These are phyloP conservation scores for Termitomyces heimii DNA, from an alignment of 768 basidiomycete genomes.

Conservation along the genomic window DNA sequence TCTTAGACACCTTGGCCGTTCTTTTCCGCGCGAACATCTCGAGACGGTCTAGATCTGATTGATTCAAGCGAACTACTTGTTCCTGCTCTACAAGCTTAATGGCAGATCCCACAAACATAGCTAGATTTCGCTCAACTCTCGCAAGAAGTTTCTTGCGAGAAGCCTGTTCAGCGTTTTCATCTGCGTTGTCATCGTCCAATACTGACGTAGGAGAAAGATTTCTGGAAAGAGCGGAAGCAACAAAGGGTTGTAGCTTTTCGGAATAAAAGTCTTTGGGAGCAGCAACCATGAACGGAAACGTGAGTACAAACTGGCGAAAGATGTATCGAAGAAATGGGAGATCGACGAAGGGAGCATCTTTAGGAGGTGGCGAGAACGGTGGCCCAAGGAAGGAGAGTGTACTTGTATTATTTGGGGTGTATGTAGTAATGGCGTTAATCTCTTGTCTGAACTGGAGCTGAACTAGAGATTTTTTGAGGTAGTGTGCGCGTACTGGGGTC, in stretches of 20 bases:
- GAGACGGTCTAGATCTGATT: conserved; percentile 75
- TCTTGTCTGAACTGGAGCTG: conserved; percentile 83
- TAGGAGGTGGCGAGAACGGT: conserved; percentile 74
- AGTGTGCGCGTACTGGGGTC: conserved; percentile 90
- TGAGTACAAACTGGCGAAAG: conserved; percentile 88
- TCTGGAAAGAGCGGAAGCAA: conserved; percentile 73
- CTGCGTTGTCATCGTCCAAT: conserved; percentile 48
- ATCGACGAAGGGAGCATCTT: conserved; percentile 53
- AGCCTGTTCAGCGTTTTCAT: conserved; percentile 43
- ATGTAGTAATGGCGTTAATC: conserved; percentile 57
- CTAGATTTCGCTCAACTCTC: conserved; percentile 81
- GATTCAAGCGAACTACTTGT: conserved; percentile 85
- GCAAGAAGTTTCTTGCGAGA: conserved; percentile 61
- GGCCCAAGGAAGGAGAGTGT: conserved; percentile 84
- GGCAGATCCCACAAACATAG: conserved; percentile 76
- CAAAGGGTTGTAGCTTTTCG: conserved; percentile 91
- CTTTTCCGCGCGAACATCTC: conserved; percentile 66
- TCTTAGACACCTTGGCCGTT: conserved; percentile 39
- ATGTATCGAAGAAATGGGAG: conserved; percentile 86
- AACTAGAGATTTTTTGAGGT: conserved; percentile 94
- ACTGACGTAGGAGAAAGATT: conserved; percentile 62
- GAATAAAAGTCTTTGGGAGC: conserved; percentile 92
- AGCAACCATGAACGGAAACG: conserved; percentile 90
- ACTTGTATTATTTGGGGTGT: conserved; percentile 42
- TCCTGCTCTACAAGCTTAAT: conserved; percentile 81